A percentile compares a stretch with the other conserved stretches of the same genome.
These are phyloP conservation scores for Picea abies DNA, from an alignment of 83 land plant species.

Conservation along the genomic window DNA sequence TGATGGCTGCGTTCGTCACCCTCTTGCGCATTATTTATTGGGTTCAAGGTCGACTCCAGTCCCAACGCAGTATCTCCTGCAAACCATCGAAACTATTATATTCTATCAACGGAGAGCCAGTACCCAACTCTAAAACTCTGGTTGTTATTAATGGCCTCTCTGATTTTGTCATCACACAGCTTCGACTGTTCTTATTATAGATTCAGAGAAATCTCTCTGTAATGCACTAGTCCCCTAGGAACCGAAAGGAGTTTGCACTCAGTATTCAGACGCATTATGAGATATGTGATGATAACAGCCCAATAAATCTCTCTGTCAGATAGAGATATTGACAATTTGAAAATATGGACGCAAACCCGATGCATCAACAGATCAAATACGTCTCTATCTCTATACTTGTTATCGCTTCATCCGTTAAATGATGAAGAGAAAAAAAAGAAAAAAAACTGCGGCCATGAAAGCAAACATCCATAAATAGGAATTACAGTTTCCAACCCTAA, in stretches of 20 bases:
- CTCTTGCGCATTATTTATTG: constrained; percentile 8
- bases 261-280: too few species aligned
- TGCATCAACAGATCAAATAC: too few species aligned
- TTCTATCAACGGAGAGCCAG: neutral
- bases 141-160: neutral
- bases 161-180: neutral
- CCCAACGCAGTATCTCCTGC: neutral
- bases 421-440: too few species aligned
- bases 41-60: constrained; percentile 1
- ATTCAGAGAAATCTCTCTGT: neutral
- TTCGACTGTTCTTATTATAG: neutral
- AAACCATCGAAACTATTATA: neutral
- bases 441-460: too few species aligned
- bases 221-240: neutral
- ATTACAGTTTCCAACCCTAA: too few species aligned
- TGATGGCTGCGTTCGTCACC: constrained; percentile 21
- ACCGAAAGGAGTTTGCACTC: neutral
- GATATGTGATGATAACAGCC: neutral
- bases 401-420: too few species aligned
- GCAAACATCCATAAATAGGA: too few species aligned
- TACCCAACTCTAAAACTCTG: neutral
- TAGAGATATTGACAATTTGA: too few species aligned
- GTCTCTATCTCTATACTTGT: too few species aligned
- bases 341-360: too few species aligned
- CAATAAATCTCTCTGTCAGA: too few species aligned